A percentile compares a stretch with the other conserved stretches of the same genome.
Conservation (phyloP, 805 yeast species). For the Scheffersomyces amazonensis region DNA sequence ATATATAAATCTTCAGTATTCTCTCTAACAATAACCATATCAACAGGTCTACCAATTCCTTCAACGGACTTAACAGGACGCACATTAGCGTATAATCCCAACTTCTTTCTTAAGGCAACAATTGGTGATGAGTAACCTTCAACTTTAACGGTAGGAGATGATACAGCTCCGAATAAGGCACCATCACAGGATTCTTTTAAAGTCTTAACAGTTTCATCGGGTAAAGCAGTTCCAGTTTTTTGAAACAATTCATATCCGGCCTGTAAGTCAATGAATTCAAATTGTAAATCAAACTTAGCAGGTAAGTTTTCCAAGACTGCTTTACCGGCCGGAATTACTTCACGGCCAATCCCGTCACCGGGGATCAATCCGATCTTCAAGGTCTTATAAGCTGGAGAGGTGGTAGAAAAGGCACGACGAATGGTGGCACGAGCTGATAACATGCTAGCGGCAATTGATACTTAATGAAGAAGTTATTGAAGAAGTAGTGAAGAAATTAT, state of each 20-base stretch:
- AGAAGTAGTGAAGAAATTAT: too few species aligned
- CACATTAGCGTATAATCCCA: slow-evolving; percentile 94
- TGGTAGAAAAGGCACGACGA: slow-evolving; percentile 30
- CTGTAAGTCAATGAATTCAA: slow-evolving; percentile 81
- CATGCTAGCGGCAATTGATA: slow-evolving; percentile 8
- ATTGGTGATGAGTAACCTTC: slow-evolving; percentile 98
- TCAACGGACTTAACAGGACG: slow-evolving; percentile 95
- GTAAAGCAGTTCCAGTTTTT: slow-evolving; percentile 93
- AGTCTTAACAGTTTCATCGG: slow-evolving; percentile 82
- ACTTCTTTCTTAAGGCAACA: slow-evolving; percentile 94
- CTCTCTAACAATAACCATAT: slow-evolving; percentile 97
- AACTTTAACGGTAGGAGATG: slow-evolving; percentile 90
- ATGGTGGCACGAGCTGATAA: slow-evolving; percentile 17
- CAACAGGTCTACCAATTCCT: slow-evolving; percentile 85
- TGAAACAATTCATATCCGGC: slow-evolving; percentile 96
- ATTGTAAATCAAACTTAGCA: slow-evolving; percentile 68
- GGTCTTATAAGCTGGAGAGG: slow-evolving; percentile 28
- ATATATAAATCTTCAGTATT: slow-evolving; percentile 97
- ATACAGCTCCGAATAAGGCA: slow-evolving; percentile 96
- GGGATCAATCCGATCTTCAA: slow-evolving; percentile 73
- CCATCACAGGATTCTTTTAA: slow-evolving; percentile 87
- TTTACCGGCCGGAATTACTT: slow-evolving; percentile 96
- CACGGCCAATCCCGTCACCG: slow-evolving; percentile 98
- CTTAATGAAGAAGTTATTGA: too few species aligned
- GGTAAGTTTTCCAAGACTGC: slow-evolving; percentile 83